Conservation (phyloP, 2,329 filamentous ascomycete genomes). For the Stylonectria norvegica region DNA sequence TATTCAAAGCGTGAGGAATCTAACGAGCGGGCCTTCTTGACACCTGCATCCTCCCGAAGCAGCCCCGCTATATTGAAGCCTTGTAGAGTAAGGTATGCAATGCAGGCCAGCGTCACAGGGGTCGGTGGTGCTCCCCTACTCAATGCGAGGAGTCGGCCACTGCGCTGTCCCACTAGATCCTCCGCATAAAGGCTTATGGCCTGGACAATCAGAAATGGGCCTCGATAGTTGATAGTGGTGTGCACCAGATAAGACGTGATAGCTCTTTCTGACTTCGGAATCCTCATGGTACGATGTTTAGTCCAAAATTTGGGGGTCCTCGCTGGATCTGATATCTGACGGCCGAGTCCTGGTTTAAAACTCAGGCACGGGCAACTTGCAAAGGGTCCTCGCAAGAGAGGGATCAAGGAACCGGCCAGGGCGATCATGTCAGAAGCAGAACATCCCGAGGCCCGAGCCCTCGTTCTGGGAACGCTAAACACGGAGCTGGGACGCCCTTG, state of each 20-base stretch:
- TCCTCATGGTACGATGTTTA: no score
- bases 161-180: background rate
- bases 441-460: slow-evolving; percentile 31
- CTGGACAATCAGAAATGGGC: no score
- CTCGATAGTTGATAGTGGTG: no score
- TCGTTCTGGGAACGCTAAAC: slow-evolving; percentile 28
- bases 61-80: slow-evolving; percentile 7
- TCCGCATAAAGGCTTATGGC: no score
- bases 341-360: background rate
- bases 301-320: no score
- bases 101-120: slow-evolving; percentile 9
- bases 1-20: no score
- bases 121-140: background rate
- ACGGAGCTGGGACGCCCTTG: slow-evolving; percentile 25
- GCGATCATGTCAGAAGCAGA: slow-evolving; percentile 26
- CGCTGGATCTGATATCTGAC: slow-evolving; percentile 1
- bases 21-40: slow-evolving; percentile 6
- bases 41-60: slow-evolving; percentile 17
- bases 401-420: slow-evolving; percentile 16
- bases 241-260: no score
- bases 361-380: background rate
- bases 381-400: slow-evolving; percentile 1
- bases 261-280: no score
- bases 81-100: slow-evolving; percentile 2
- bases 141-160: background rate